Conservation (phyloP, 495 filamentous ascomycete genomes). For the Xylaria castorea region DNA sequence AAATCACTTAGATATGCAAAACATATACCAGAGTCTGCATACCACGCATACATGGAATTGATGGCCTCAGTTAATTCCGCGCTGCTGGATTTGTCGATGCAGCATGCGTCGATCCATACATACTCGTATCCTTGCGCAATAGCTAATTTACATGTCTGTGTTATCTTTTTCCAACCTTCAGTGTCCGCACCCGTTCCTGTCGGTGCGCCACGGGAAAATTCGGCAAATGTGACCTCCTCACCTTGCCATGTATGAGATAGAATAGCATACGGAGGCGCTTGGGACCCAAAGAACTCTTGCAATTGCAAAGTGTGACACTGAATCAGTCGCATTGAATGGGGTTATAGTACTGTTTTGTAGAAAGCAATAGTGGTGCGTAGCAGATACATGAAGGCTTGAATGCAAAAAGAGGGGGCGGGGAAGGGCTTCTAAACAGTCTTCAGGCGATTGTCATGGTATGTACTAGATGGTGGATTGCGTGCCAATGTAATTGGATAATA, state of each 20-base stretch:
- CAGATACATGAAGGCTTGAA: not conserved
- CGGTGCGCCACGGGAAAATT: not conserved
- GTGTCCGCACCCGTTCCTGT: not conserved
- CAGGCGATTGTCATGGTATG: not conserved
- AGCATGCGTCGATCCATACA: not conserved
- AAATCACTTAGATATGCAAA: slow-evolving; percentile 11
- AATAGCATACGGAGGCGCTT: not conserved
- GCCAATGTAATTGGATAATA: not conserved
- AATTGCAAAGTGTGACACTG: not conserved
- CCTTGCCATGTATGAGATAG: slow-evolving; percentile 10
- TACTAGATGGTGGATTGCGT: not conserved
- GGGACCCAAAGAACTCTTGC: not conserved
- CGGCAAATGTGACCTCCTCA: slow-evolving; percentile 4
- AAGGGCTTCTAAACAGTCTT: no score
- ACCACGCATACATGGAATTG: slow-evolving; percentile 1
- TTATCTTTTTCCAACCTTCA: slow-evolving; percentile 5
- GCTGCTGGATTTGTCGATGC: slow-evolving; percentile 11
- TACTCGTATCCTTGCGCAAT: slow-evolving; percentile 3
- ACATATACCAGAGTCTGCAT: not conserved
- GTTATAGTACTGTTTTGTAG: no score
- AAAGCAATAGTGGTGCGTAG: not conserved
- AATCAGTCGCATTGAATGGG: not conserved
- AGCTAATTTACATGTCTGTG: not conserved
- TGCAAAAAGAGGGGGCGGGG: not conserved
- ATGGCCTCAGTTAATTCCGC: not conserved